Evolutionary conservation across 306 rosid genomes (phyloP).

Genomic region (Trifolium dubium): DNA sequence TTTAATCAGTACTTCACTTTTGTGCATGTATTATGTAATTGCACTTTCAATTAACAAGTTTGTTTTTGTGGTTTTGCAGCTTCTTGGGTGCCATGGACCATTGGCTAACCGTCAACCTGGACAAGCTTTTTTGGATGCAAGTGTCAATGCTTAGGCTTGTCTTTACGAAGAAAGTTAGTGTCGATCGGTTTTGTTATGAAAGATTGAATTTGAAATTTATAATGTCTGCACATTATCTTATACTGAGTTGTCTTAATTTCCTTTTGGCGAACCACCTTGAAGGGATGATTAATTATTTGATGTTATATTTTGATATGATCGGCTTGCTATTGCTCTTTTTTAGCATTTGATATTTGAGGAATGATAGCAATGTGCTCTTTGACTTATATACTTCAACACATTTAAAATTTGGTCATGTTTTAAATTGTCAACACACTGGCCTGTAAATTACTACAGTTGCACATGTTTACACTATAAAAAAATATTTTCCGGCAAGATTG

Average conservation of each 20-base stretch:
- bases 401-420: background rate
- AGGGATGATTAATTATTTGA: background rate
- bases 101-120: slow-evolving; percentile 12
- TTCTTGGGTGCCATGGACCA: slow-evolving; percentile 18
- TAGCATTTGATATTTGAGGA: background rate
- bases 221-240: background rate
- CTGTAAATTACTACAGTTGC: too few species aligned
- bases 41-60: background rate
- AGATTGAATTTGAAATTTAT: background rate
- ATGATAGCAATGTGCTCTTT: too few species aligned
- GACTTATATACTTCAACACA: background rate
- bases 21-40: background rate
- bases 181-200: background rate
- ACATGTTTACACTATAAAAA: too few species aligned
- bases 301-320: background rate
- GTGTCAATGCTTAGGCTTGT: slow-evolving; percentile 11
- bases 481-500: too few species aligned
- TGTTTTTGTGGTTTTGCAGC: background rate
- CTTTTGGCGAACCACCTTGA: background rate
- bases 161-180: background rate
- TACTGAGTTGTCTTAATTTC: background rate
- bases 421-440: background rate
- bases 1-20: background rate
- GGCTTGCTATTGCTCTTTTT: background rate
- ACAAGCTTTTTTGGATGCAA: background rate